Evolutionary conservation across 2,329 filamentous ascomycete genomes (phyloP).

Genomic region (Didymella keratinophila): DNA sequence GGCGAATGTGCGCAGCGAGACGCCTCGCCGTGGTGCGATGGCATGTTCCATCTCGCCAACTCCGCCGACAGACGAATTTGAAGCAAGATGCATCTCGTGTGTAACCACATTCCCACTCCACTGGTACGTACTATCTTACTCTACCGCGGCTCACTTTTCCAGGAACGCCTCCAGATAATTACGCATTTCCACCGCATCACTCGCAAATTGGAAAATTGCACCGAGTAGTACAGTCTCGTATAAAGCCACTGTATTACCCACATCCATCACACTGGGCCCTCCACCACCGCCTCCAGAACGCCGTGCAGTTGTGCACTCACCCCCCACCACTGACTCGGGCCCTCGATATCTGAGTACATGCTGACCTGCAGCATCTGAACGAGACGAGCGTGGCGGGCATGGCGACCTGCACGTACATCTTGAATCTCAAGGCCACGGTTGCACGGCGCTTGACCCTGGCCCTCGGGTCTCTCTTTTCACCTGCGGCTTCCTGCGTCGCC

Average conservation of each 20-base stretch:
- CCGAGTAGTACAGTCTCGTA: conserved; percentile 16
- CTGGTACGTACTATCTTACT: background rate
- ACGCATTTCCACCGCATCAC: conserved; percentile 1
- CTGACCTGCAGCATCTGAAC: conserved; percentile 23
- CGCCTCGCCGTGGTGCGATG: conserved; percentile 11
- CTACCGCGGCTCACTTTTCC: background rate
- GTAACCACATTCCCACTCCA: conserved; percentile 8
- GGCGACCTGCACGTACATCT: conserved; percentile 16
- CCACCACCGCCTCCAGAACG: conserved; percentile 17
- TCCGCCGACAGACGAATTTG: conserved; percentile 4
- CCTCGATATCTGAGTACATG: conserved; percentile 16
- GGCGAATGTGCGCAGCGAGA: conserved; percentile 23
- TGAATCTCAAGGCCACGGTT: conserved; percentile 12
- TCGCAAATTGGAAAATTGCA: conserved; percentile 16
- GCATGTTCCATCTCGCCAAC: conserved; percentile 10
- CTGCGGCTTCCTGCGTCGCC: conserved; percentile 4
- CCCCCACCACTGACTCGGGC: conserved; percentile 9
- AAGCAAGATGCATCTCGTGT: conserved; percentile 14
- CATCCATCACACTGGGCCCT: conserved; percentile 9
- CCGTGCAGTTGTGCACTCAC: conserved; percentile 24
- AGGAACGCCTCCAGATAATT: conserved; percentile 1
- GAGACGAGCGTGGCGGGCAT: conserved; percentile 8
- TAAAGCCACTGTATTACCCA: conserved; percentile 19
- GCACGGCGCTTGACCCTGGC: conserved; percentile 12
- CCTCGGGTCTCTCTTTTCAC: conserved; percentile 3